Evolutionary conservation across 1,284 basidiomycete species (phyloP).

Genomic region (Anthracocystis panici-leucophaei): DNA sequence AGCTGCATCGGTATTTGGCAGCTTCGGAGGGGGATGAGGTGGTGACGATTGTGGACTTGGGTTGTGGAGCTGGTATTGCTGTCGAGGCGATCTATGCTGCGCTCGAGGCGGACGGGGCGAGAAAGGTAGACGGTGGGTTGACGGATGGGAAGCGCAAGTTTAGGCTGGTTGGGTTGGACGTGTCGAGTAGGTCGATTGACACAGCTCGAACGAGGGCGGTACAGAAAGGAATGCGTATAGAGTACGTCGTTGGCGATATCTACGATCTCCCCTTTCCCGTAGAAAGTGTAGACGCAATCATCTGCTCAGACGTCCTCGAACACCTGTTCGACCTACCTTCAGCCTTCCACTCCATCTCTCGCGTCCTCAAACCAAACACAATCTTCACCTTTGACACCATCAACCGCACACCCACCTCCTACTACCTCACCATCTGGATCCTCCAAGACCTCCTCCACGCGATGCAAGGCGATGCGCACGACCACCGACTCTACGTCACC

Average conservation of each 20-base stretch:
- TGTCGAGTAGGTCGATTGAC: slow-evolving; percentile 28
- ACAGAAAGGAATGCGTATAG: slow-evolving; percentile 3
- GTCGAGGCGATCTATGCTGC: slow-evolving; percentile 43
- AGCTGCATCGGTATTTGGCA: slow-evolving; percentile 20
- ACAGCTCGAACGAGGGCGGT: slow-evolving; percentile 16
- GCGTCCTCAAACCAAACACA: slow-evolving; percentile 93
- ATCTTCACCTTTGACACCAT: slow-evolving; percentile 78
- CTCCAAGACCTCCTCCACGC: slow-evolving; percentile 37
- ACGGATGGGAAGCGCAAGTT: slow-evolving; percentile 10
- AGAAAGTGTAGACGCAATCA: slow-evolving; percentile 33
- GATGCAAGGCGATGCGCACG: slow-evolving; percentile 54
- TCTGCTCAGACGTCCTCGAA: slow-evolving; percentile 54
- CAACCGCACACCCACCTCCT: slow-evolving; percentile 53
- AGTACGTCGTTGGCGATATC: slow-evolving; percentile 32
- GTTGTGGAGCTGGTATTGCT: slow-evolving; percentile 48
- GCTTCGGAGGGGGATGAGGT: not conserved
- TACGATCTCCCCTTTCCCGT: slow-evolving; percentile 24
- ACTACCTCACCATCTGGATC: slow-evolving; percentile 49
- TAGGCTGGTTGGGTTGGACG: slow-evolving; percentile 32
- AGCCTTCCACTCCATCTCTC: slow-evolving; percentile 71
- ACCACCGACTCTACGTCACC: slow-evolving; percentile 46
- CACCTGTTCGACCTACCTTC: slow-evolving; percentile 44
- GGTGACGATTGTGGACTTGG: slow-evolving; percentile 42
- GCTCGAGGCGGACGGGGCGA: not conserved
- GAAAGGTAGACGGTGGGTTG: not conserved